Evolutionary conservation across 352 stramenopile species (phyloP).

Genomic region (Phytopythium sindhum): DNA sequence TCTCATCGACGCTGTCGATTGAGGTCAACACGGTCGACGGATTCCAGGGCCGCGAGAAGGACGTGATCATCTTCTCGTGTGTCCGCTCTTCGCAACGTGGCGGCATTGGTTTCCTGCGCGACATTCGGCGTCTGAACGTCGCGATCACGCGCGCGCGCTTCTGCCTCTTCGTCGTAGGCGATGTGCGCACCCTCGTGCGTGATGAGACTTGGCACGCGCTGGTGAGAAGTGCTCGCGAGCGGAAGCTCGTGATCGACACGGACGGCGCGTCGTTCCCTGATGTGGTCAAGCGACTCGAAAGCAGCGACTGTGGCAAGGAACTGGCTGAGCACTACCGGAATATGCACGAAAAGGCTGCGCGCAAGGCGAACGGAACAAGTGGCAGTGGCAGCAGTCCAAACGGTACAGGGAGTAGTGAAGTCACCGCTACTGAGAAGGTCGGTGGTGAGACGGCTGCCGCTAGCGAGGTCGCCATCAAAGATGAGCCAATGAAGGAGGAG

Average conservation of each 20-base stretch:
- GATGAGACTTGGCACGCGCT: slow-evolving; percentile 81
- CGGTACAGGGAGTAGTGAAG: background rate
- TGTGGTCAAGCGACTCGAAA: slow-evolving; percentile 38
- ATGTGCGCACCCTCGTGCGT: slow-evolving; percentile 65
- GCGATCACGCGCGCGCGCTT: slow-evolving; percentile 88
- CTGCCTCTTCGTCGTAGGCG: slow-evolving; percentile 86
- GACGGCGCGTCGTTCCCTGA: slow-evolving; percentile 33
- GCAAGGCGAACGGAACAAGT: slow-evolving; percentile 20
- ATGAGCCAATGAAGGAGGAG: background rate
- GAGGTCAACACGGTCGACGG: slow-evolving; percentile 97
- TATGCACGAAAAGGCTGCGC: slow-evolving; percentile 68
- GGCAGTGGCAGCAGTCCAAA: background rate
- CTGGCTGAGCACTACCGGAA: slow-evolving; percentile 53
- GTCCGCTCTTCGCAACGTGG: slow-evolving; percentile 83
- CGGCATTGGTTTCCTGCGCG: slow-evolving; percentile 88
- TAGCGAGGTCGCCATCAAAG: background rate
- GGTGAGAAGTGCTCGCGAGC: slow-evolving; percentile 64
- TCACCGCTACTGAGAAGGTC: background rate
- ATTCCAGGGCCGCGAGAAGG: slow-evolving; percentile 98
- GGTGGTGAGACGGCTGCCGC: background rate
- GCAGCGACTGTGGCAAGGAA: slow-evolving; percentile 23
- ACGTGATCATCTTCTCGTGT: slow-evolving; percentile 98
- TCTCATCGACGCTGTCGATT: slow-evolving; percentile 54
- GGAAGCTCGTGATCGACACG: slow-evolving; percentile 62
- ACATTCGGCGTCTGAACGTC: slow-evolving; percentile 89